Base-by-base conservation (phyloP, 2,329 filamentous ascomycete species). In the Aspergillus sclerotialis region DNA sequence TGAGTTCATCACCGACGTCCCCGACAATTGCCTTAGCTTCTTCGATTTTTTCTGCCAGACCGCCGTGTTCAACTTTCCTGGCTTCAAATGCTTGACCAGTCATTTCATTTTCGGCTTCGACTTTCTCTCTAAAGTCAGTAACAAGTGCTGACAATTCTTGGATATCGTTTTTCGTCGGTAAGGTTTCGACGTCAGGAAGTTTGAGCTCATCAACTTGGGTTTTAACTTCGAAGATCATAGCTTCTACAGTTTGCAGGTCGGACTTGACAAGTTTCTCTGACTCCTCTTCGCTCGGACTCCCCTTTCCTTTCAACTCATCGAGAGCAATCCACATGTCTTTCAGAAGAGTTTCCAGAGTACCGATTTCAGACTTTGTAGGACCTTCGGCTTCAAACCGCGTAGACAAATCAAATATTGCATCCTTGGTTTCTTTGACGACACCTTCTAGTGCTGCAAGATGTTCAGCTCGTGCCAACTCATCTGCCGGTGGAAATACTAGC, bases 221-320 rank as follows among this genome's bases (percentile, higher is more conserved):
- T 63, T 93, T 94, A 60, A 93, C 80, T 43, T 94, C 88, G n/a
- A 84, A 76, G 19, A 88, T 84, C 27, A 90, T 73, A 1, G 85
- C 73, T 44, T 87, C 84, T 6, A 96, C 75, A 2, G 84, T 76
- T 43, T 92, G 84, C 4, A 94, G 69, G 47, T 95, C 86, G 0
- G 79, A 76, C 64, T 94, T 94, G 32, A 80, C 83, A 15, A 90
- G 73, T 47, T 76, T 79, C 24, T 84, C 79, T 2, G 58, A 52
- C 8, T 63, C 60, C 3, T 69, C 65, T n/a, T 68, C 67, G 7
- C 65, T 62, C 36, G 68, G 62, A 38, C 69, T 52, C 49, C 60
- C 51, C 38, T 55, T 56, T 49, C 53, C 56, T 38, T 64, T 67
- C 51, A 82, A 72, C 55, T 94, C 88, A 34, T 93, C 86, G 13